A percentile compares a stretch with the other conserved stretches of the same genome.
Conservation (phyloP, 164 flowering plant genomes). For the Taxillus chinensis region DNA sequence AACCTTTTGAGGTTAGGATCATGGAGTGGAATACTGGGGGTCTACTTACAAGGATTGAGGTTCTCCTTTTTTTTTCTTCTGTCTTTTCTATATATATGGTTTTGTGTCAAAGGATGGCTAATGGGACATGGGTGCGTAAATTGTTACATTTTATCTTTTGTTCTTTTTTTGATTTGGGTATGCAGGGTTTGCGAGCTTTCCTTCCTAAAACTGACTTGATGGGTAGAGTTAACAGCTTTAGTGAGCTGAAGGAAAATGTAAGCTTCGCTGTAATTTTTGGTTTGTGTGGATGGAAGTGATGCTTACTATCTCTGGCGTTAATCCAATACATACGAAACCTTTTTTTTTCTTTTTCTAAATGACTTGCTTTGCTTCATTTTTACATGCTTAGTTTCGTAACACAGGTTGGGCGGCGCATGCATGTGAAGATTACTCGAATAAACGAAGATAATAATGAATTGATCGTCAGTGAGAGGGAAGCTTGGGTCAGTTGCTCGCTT, state of each 20-base stretch:
- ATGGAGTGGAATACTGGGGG: conserved; percentile 98
- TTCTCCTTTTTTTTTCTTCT: conserved; percentile 12
- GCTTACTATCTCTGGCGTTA: too few relatives aligned
- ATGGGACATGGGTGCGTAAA: neutral
- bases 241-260: conserved; percentile 85
- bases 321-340: too few relatives aligned
- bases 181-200: conserved; percentile 87
- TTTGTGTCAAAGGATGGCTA: neutral
- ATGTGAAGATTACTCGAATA: conserved; percentile 57
- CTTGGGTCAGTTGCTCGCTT: conserved; percentile 62
- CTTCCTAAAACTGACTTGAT: conserved; percentile 87
- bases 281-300: too few relatives aligned
- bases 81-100: neutral
- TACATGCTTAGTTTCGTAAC: conserved; percentile 4
- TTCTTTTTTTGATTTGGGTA: conserved; percentile 7
- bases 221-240: conserved; percentile 51
- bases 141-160: neutral
- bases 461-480: conserved; percentile 78
- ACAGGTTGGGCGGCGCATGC: conserved; percentile 67
- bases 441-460: conserved; percentile 75
- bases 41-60: conserved; percentile 94
- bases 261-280: conserved; percentile 4
- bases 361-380: neutral
- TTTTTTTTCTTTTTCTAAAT: neutral
- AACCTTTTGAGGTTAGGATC: conserved; percentile 77